Evolutionary conservation across 495 filamentous ascomycete species (phyloP).

Genomic region (Aspergillus nidulans): DNA sequence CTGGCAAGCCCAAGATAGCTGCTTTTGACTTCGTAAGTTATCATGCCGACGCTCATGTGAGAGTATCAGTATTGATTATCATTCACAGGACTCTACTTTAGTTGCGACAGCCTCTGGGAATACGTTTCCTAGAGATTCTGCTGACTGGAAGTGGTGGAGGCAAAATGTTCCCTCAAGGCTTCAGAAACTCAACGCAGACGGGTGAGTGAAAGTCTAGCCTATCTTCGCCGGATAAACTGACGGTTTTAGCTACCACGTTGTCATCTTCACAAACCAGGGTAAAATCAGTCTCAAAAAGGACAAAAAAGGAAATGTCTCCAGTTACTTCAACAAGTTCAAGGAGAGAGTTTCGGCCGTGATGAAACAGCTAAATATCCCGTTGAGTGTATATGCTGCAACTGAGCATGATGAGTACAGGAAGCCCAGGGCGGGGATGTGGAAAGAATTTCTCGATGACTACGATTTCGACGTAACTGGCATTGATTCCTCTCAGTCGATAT

Average conservation of each 20-base stretch:
- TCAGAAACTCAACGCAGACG: slow-evolving; percentile 62
- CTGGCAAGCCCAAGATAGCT: slow-evolving; percentile 61
- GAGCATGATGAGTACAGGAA: slow-evolving; percentile 77
- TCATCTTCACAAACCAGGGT: slow-evolving; percentile 85
- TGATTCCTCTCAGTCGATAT: slow-evolving; percentile 66
- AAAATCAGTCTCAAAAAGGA: slow-evolving; percentile 70
- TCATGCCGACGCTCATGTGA: neutral
- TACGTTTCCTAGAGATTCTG: slow-evolving; percentile 60
- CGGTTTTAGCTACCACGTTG: slow-evolving; percentile 60
- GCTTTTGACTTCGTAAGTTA: slow-evolving; percentile 81
- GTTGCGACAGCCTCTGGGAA: slow-evolving; percentile 78
- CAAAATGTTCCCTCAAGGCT: slow-evolving; percentile 60
- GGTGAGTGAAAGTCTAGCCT: slow-evolving; percentile 42
- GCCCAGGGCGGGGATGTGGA: slow-evolving; percentile 87
- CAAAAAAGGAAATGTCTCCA: slow-evolving; percentile 59
- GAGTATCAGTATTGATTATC: slow-evolving; percentile 2
- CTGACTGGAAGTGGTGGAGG: slow-evolving; percentile 97
- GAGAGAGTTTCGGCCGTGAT: slow-evolving; percentile 67
- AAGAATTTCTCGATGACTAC: slow-evolving; percentile 69
- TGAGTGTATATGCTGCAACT: slow-evolving; percentile 81
- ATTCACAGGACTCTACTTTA: slow-evolving; percentile 81
- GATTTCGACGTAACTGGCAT: slow-evolving; percentile 60
- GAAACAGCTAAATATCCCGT: slow-evolving; percentile 66
- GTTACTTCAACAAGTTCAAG: slow-evolving; percentile 72
- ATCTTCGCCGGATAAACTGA: neutral